These are phyloP conservation scores for Xylaria castorea DNA, from an alignment of 495 filamentous ascomycete genomes.

Conservation along the genomic window DNA sequence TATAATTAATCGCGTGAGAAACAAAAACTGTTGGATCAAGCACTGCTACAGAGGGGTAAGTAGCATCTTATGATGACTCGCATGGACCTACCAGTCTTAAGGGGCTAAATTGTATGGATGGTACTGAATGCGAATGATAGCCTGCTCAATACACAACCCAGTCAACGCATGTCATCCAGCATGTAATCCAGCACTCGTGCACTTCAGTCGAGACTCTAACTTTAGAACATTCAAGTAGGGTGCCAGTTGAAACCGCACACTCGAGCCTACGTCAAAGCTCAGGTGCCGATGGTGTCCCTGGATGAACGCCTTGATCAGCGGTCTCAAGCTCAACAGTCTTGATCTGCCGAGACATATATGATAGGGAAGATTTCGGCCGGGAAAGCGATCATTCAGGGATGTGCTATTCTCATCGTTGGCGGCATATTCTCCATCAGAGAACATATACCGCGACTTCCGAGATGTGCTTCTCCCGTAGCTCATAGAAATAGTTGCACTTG, in stretches of 20 bases:
- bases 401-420: background rate
- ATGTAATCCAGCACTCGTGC: background rate
- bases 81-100: background rate
- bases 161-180: background rate
- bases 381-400: background rate
- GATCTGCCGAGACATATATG: too few species aligned
- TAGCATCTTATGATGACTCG: background rate
- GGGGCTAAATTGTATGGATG: background rate
- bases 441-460: background rate
- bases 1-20: slow-evolving; percentile 15
- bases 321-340: background rate
- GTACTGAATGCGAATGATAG: background rate
- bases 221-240: background rate
- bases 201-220: background rate
- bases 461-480: background rate
- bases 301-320: background rate
- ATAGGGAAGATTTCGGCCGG: background rate
- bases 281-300: background rate
- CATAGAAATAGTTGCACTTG: background rate
- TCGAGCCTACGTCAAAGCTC: background rate
- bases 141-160: background rate
- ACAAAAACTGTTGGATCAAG: background rate
- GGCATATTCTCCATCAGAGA: background rate
- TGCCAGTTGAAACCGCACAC: background rate
- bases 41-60: slow-evolving; percentile 4